phyloP scores from a whole-genome alignment of 768 basidiomycete species.

The Suillus spraguei region DNA sequence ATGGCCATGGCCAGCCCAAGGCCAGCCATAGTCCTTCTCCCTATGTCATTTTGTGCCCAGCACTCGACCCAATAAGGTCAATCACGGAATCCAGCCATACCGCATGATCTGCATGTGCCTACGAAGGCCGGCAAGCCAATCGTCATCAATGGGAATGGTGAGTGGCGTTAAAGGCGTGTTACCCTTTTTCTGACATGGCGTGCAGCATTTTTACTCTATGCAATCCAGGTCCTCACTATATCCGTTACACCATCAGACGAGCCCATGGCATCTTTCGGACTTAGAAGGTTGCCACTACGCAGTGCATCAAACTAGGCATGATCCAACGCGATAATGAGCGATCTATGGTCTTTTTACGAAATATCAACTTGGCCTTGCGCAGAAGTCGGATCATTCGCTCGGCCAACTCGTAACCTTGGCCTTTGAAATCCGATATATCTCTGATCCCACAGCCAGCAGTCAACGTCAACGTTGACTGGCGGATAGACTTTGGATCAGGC shows the following conservation, averaged over 20 bases:
- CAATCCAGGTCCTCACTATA: background rate
- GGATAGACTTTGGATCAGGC: background rate
- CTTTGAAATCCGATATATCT: background rate
- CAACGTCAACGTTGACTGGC: background rate
- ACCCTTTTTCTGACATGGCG: background rate
- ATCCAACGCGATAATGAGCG: background rate
- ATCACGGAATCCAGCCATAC: constrained; percentile 2
- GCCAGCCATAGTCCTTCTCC: background rate
- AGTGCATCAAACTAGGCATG: background rate
- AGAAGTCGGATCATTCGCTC: background rate
- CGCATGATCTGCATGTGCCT: background rate
- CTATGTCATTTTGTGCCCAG: background rate
- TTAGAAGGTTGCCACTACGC: background rate
- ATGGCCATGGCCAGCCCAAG: background rate
- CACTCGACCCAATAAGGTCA: background rate
- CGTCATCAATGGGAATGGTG: background rate
- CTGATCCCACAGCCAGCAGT: background rate
- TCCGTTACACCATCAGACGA: background rate
- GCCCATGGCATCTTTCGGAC: background rate
- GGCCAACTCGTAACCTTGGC: background rate
- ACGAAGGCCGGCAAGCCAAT: background rate
- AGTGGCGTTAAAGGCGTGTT: background rate
- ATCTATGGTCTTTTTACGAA: background rate
- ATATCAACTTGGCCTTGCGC: background rate
- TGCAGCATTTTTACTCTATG: background rate